A percentile compares a stretch with the other conserved stretches of the same genome.
Conservation (phyloP, 345 rosid genomes). For the Sapria himalayana region DNA sequence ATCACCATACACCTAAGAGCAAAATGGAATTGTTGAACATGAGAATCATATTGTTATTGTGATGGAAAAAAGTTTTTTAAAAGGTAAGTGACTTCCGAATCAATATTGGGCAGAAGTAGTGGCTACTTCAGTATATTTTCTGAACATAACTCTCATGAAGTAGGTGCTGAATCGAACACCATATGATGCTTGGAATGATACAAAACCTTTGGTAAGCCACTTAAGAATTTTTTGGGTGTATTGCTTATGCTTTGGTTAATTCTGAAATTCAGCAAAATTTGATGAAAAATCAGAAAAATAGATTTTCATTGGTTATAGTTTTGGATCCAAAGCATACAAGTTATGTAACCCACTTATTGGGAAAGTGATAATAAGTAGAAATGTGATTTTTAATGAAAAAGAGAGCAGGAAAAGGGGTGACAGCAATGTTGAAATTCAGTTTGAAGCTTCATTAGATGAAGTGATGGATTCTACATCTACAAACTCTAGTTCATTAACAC, state of each 20-base stretch:
- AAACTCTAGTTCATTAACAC: neutral
- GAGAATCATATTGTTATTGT: neutral
- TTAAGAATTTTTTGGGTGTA: neutral
- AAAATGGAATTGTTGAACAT: constrained; percentile 1
- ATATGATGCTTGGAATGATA: constrained; percentile 3
- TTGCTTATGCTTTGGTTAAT: constrained; percentile 4
- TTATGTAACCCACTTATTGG: constrained; percentile 1
- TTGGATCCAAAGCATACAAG: neutral
- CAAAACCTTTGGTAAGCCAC: neutral
- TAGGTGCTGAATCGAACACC: neutral
- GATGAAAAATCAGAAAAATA: neutral
- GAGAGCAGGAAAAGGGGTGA: no score
- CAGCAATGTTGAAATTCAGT: neutral
- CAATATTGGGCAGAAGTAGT: constrained; percentile 6
- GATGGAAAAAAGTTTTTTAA: constrained; percentile 4
- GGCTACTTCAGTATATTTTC: neutral
- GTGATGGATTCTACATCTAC: neutral
- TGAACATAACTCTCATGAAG: constrained; percentile 5
- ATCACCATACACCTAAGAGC: constrained; percentile 1
- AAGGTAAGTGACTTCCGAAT: neutral
- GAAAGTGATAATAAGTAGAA: neutral
- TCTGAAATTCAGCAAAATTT: neutral
- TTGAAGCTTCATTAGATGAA: constrained; percentile 2
- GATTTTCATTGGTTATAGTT: neutral
- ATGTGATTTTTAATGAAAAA: neutral